Conservation (phyloP, 306 rosid genomes). For the Glycine tomentella region DNA sequence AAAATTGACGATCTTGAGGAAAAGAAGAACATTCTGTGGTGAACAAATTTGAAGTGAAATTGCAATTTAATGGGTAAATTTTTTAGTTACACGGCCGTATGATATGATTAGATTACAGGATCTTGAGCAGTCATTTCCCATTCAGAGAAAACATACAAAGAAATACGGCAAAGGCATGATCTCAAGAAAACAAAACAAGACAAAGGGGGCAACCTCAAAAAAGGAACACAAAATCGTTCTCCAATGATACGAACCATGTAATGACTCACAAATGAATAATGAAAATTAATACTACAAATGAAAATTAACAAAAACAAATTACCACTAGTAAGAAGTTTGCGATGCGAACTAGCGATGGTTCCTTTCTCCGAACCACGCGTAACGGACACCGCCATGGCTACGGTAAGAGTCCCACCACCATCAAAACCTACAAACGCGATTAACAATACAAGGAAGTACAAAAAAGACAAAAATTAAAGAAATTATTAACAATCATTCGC, state of each 20-base stretch:
- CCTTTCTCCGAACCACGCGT: conserved; percentile 15
- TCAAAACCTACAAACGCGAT: conserved; percentile 47
- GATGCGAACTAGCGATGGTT: conserved; percentile 52
- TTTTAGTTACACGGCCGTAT: too few relatives aligned
- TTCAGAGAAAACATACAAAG: background rate
- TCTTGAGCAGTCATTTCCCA: background rate
- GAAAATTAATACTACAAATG: too few relatives aligned
- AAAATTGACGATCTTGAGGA: background rate
- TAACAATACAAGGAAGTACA: background rate
- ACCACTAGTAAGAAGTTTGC: conserved; percentile 65
- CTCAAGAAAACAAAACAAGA: background rate
- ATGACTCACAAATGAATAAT: background rate
- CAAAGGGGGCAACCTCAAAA: background rate
- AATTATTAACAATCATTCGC: background rate
- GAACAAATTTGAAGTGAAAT: too few relatives aligned
- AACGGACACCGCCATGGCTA: conserved; percentile 5
- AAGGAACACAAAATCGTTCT: background rate
- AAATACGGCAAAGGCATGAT: background rate
- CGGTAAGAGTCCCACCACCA: background rate
- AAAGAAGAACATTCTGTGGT: background rate
- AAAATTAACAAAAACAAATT: too few relatives aligned
- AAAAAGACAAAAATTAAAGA: too few relatives aligned
- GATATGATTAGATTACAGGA: background rate
- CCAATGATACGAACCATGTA: background rate
- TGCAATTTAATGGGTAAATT: too few relatives aligned